Conservation (phyloP, 139 green algal genomes). For the Diplosphaera chodatii region DNA sequence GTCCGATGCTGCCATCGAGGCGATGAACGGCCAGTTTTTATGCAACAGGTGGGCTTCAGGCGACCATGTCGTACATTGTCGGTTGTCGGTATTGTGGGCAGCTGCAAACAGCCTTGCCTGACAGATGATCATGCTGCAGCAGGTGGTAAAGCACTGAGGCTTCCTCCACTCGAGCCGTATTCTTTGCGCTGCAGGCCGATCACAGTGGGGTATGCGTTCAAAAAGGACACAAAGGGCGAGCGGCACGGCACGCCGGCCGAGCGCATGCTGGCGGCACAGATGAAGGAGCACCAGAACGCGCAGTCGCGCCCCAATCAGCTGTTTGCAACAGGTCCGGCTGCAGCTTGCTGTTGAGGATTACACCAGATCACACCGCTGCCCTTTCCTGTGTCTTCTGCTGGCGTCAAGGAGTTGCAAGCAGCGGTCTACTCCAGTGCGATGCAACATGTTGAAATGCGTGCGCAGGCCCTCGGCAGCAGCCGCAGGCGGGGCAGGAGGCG, state of each 20-base stretch:
- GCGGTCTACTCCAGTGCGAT: background rate
- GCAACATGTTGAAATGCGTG: background rate
- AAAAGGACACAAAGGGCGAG: conserved; percentile 96
- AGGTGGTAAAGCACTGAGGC: background rate
- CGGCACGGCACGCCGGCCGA: conserved; percentile 92
- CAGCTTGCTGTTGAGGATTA: background rate
- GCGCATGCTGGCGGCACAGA: conserved; percentile 83
- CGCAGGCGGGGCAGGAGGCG: background rate
- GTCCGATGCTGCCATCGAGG: conserved; percentile 87
- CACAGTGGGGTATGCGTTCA: conserved; percentile 90
- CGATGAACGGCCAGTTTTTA: conserved; percentile 95
- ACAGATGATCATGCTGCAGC: no score
- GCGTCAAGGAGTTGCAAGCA: background rate
- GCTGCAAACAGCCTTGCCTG: no score
- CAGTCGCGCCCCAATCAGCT: conserved; percentile 76
- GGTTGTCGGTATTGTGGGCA: no score
- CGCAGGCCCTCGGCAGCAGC: background rate
- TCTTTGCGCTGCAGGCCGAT: conserved; percentile 52
- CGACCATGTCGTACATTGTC: no score
- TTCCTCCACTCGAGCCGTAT: background rate
- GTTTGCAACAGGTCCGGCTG: conserved; percentile 73
- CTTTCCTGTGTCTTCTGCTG: no score
- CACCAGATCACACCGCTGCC: no score
- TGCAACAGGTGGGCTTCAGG: conserved; percentile 72
- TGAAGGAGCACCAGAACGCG: conserved; percentile 34